Base-by-base conservation (phyloP, 2,329 filamentous ascomycete genomes). In the Rhinocladiella mackenziei region DNA sequence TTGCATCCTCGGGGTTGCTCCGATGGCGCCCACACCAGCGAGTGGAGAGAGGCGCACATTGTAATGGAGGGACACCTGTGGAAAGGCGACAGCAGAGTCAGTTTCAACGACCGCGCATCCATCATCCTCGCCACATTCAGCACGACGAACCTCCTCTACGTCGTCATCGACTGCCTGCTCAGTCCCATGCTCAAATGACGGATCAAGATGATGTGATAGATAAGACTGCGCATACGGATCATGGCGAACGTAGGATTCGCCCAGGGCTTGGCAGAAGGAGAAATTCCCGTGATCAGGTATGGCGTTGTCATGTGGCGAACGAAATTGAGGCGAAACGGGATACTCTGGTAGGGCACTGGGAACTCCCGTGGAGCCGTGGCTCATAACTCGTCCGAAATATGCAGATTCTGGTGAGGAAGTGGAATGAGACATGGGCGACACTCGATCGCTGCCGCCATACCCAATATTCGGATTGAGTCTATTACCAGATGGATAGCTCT, bases 1-100 rank as follows among this genome's bases (percentile, higher is more conserved):
- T 54, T 85, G 83, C 71, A 94, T 84, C 60, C 88, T 84, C 46
- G 83, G 80, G 49, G 86, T 81, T 69, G 64, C 84, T 69, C 62
- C 77, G 61, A 74, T 72, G 73, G 70, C 36, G 25, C 40, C 43
- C 14, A 50, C 39, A 11, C 45, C 41, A 8, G 47, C 44, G 19
- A 53, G 50, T 3, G 49, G 46, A 3, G 55, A 50, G 7, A 52
- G 23, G 9, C 46, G 36, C 18, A 56, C 33, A 14, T 33, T 46
- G 20, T 48, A 45, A 11, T 49, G 33, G 29, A 49, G 43, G 13
- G 43, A 37, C 9, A 44, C 19, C 8, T 36, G 36, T n/a, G 37
- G 29, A 22, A 49, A 37, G 11, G 22, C 35, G 7, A 45, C 26
- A 3, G 26, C n/a, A 26, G 39, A 36, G 9, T 46, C 46, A 14